Evolutionary conservation across 495 filamentous ascomycete genomes (phyloP), one percentile per base, ranked within the genome.

Genomic region (Viridothelium virens): DNA sequence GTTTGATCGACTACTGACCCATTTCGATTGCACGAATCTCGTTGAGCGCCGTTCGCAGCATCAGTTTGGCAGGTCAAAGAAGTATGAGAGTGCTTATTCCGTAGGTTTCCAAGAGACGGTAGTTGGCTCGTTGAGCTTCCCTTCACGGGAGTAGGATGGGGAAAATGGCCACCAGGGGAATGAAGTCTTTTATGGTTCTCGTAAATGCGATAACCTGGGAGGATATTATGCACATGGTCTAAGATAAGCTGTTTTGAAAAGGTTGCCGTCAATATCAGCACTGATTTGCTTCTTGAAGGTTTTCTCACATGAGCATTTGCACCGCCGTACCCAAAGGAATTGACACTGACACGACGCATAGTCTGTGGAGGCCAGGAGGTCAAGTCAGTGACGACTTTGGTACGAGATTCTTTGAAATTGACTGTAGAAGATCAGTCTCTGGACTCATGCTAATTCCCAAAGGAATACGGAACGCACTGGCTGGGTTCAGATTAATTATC

Each of bases 241-340:
- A 53, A 53, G 39, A 50, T 53, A 12, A 36, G 4, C 9, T 25
- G 16, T 18, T 3, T 53, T 3, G 3, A 18, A 10, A 25, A 11
- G 9, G n/a, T 53, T 11, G n/a, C 3, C 48, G 9, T 18, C 18
- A 10, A 25, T 10, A 11, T 18, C 18, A 14, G 4, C 18, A 11
- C 16, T 11, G 48, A 53, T 18, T 11, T 25, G n/a, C 4, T 53
- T 25, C 48, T 65, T 7, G 38, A 11, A 2, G 80, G 76, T 1
- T 80, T 12, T n/a, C 81, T 74, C 0, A 75, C 77, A 66, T 83
- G 80, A 1, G 78, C 77, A 63, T 85, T 85, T 2, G 80, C 68
- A 10, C 83, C 83, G 0, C 83, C 83, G 39, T 80, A 79, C 2
- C 80, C 82, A 62, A 82, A 53, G 3, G 48, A 80, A 68, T 80